Base-by-base conservation (phyloP, 129 eudicot genomes). In the Flaveria robusta region DNA sequence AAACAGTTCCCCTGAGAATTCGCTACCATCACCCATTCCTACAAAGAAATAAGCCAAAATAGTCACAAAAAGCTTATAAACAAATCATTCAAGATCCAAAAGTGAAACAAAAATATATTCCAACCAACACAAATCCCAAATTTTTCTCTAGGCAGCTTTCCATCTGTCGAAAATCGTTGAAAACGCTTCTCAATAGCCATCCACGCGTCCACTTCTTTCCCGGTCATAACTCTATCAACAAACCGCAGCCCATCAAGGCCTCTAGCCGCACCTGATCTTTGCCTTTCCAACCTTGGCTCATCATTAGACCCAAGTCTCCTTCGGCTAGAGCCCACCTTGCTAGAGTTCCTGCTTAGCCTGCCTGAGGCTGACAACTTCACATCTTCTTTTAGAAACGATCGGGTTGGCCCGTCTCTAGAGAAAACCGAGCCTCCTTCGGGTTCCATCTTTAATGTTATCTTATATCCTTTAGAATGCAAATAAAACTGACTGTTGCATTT, bases 81-180 rank as follows among this genome's bases (percentile, higher is more conserved):
- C 23, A 7, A 22, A 54, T 20, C 47, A 74, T 52, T 54, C 55
- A 55, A 66, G 45, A 80, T 73, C 31, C 55, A 66, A 43, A 74
- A 43, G 43, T 11, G 66, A 24, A 46, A 49, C 3, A 5, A 3
- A 14, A 18, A 52, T 16, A 14, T 22, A 43, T 46, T 46, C 83
- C 66, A 66, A 95, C 99, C 99, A 82, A 95, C 75, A 81, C 96
- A 90, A 46, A 81, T 81, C 46, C 99, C 97, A 71, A 95, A 95
- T 59, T 95, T 91, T 31, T 95, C 97, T 77, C 85, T 87, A 31
- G 67, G 68, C 19, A 95, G 89, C 85, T 58, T 91, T 9, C 90
- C 99, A 62, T 86, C 69, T 0, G 74, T 45, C 1, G 88, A 79
- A 74, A 82, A 74, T 59, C 83, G 88, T 54, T 85, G 37, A 68